Base-by-base conservation (phyloP, 2,329 filamentous ascomycete species). In the Phialophora tarda region DNA sequence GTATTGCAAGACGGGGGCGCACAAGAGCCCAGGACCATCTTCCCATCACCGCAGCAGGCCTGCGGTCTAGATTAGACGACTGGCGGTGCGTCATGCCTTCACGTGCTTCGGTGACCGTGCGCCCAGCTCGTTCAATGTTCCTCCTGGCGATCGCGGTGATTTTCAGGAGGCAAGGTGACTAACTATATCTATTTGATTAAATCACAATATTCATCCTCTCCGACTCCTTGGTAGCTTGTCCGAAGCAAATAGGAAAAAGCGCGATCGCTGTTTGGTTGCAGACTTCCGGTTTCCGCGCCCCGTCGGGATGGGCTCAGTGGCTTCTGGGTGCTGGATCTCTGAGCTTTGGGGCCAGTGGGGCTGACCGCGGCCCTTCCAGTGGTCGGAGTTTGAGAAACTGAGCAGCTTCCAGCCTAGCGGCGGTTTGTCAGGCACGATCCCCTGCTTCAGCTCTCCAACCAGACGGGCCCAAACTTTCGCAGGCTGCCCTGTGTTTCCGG, bases 201-300 rank as follows among this genome's bases (percentile, higher is more conserved):
- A 28, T 4, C 2, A 44, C 14, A 44, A n/a, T 47, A 50, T 47
- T 21, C 57, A 50, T 48, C n/a, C 44, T 17, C 5, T n/a, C 38
- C 3, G 38, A 44, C 38, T 44, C 6, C 38, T 44, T 17, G 6
- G 17, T 61, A 44, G 59, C 32, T 54, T 38, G 30, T 55, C 59
- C 48, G 21, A 48, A 21, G 28, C 24, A 30, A 59, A 34, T 30
- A 51, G 48, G 21, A 54, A 53, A 41, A 12, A 61, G 47, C 28
- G 44, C 47, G 32, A 51, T 38, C 28, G 10, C n/a, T 61, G 30
- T 53, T 34, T 61, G 59, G 59, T 26, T 21, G 21, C 54, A n/a
- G n/a, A 51, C 32, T 53, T 61, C 59, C 59, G 59, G n/a, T 14
- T 48, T 61, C 59, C 59, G 59, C 59, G 48, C 47, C 47, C 59